Conservation (phyloP, 148 eudicot genomes). For the Limonium bicolor region DNA sequence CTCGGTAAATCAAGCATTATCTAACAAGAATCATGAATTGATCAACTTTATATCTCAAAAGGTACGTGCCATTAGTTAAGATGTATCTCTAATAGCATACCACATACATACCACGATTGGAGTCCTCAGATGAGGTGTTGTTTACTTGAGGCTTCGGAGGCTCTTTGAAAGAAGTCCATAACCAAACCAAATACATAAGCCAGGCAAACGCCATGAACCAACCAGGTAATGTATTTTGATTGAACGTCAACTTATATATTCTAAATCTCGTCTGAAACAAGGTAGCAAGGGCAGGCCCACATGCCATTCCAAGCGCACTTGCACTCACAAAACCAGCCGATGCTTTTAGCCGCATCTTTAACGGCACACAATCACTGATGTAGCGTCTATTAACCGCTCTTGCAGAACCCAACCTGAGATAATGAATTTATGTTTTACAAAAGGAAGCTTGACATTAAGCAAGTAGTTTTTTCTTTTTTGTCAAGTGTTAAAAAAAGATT, state of each 20-base stretch:
- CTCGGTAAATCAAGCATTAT: neutral
- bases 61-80: too few relatives aligned
- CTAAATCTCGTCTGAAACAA: constrained; percentile 45
- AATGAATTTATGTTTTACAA: neutral
- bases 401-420: constrained; percentile 64
- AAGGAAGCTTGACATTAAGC: neutral
- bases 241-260: constrained; percentile 43
- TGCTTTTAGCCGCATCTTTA: constrained; percentile 54
- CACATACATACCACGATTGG: constrained; percentile 22
- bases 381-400: constrained; percentile 85
- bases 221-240: constrained; percentile 64
- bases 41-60: too few relatives aligned
- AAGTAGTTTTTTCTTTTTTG: neutral
- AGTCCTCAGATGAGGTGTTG: constrained; percentile 11
- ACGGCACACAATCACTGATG: constrained; percentile 76
- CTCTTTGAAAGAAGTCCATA: constrained; percentile 47
- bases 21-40: too few relatives aligned
- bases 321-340: constrained; percentile 88
- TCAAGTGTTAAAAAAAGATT: neutral
- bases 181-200: constrained; percentile 46
- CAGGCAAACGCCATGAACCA: constrained; percentile 87
- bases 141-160: constrained; percentile 25
- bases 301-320: constrained; percentile 93
- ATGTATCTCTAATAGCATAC: too few relatives aligned
- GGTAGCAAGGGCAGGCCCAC: constrained; percentile 78